phyloP scores from a whole-genome alignment of 1,284 basidiomycete species.

The Leccinum solheimii region DNA sequence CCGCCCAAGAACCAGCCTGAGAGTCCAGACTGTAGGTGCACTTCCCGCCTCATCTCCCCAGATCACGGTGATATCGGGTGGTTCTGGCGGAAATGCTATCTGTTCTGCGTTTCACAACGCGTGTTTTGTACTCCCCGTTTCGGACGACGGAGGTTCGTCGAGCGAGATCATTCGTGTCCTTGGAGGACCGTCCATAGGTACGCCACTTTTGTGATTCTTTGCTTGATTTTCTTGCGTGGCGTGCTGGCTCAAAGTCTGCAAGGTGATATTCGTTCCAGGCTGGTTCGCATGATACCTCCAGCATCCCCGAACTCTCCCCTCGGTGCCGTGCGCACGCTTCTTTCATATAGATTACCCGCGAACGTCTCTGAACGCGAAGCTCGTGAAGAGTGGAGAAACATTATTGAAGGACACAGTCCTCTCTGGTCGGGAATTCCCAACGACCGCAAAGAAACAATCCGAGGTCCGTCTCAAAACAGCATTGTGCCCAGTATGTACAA shows the following conservation, averaged over 20 bases:
- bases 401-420: constrained; percentile 85
- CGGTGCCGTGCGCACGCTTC: constrained; percentile 70
- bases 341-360: constrained; percentile 80
- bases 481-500: constrained; percentile 3
- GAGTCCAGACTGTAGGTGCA: constrained; percentile 7
- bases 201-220: constrained; percentile 6
- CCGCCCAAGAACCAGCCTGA: constrained; percentile 3
- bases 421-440: constrained; percentile 90
- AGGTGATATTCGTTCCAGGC: constrained; percentile 83
- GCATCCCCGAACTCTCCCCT: constrained; percentile 59
- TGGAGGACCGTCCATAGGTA: constrained; percentile 81
- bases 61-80: constrained; percentile 73
- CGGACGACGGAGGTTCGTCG: constrained; percentile 84
- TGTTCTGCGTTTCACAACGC: constrained; percentile 71
- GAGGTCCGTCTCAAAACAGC: constrained; percentile 50
- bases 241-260: constrained; percentile 12
- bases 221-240: constrained; percentile 4
- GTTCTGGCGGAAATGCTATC: constrained; percentile 82
- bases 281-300: constrained; percentile 77
- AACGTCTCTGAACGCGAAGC: constrained; percentile 70
- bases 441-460: constrained; percentile 89
- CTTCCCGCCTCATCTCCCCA: constrained; percentile 32
- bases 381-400: constrained; percentile 88
- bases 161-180: constrained; percentile 84
- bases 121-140: constrained; percentile 78